Percentiles rank a stretch among this genome's conserved stretches.
phyloP scores from a whole-genome alignment of 371 early-diverging fungal species.

The Mortierella sp. region DNA sequence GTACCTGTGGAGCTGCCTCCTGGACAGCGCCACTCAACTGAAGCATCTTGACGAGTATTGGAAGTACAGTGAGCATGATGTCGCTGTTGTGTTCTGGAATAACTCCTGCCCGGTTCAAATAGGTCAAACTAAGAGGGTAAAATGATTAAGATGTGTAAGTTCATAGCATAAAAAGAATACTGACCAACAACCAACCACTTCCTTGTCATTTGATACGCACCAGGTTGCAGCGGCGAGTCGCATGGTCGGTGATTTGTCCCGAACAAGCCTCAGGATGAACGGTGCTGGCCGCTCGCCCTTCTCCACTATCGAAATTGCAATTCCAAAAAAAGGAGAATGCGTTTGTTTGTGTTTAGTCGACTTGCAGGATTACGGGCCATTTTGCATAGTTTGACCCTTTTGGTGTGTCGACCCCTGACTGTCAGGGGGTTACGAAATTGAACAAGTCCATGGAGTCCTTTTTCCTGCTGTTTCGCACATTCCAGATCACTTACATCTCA shows the following conservation, averaged over 20 bases:
- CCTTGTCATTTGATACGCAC: slow-evolving; percentile 42
- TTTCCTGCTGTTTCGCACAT: background rate
- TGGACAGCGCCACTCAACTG: slow-evolving; percentile 70
- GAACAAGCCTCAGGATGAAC: slow-evolving; percentile 73
- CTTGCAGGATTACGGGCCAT: background rate
- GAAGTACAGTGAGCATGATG: slow-evolving; percentile 71
- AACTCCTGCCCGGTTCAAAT: slow-evolving; percentile 74
- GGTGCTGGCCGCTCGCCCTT: slow-evolving; percentile 56
- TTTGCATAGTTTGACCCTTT: slow-evolving; percentile 4
- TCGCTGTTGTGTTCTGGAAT: slow-evolving; percentile 72
- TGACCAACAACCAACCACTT: background rate
- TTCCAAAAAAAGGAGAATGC: background rate
- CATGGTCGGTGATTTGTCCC: slow-evolving; percentile 74
- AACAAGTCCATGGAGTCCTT: background rate
- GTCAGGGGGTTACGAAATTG: background rate
- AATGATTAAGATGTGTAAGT: background rate
- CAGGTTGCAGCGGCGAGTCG: slow-evolving; percentile 80
- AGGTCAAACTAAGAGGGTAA: slow-evolving; percentile 67
- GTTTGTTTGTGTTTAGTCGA: background rate
- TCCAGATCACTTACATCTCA: slow-evolving; percentile 59
- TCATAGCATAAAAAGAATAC: background rate
- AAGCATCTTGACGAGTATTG: slow-evolving; percentile 84
- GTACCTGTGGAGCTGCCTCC: slow-evolving; percentile 79
- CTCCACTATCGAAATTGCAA: slow-evolving; percentile 34
- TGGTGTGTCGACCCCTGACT: background rate